Percentiles rank a stretch among this genome's conserved stretches.
phyloP scores from a whole-genome alignment of 2,329 filamentous ascomycete species.

The Fusarium robinianum region DNA sequence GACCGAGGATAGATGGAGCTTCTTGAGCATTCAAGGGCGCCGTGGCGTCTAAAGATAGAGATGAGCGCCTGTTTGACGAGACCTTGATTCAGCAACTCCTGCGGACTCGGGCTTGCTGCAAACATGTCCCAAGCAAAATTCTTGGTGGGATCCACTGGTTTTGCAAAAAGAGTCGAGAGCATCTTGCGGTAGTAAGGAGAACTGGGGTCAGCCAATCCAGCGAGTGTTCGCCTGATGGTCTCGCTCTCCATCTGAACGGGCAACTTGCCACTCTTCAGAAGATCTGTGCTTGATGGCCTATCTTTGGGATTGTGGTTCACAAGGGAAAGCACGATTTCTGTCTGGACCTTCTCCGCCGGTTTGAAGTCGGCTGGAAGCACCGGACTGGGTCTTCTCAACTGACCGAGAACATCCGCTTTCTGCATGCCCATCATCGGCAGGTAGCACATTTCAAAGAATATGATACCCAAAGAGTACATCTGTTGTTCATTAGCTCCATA shows the following conservation, averaged over 20 bases:
- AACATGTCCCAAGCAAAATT: constrained; percentile 80
- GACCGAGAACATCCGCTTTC: constrained; percentile 65
- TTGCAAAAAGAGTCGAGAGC: constrained; percentile 80
- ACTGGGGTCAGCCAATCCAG: constrained; percentile 77
- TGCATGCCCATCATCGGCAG: constrained; percentile 68
- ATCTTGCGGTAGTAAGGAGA: constrained; percentile 91
- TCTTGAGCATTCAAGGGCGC: constrained; percentile 79
- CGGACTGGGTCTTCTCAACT: constrained; percentile 69
- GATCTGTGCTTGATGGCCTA: constrained; percentile 78
- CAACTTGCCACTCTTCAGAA: constrained; percentile 83
- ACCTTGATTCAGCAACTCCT: constrained; percentile 71
- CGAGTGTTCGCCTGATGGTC: constrained; percentile 80
- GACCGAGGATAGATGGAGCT: constrained; percentile 82
- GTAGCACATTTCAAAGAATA: constrained; percentile 98
- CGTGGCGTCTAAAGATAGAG: constrained; percentile 84
- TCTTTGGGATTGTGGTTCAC: constrained; percentile 82
- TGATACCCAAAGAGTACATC: constrained; percentile 97
- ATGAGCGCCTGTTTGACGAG: constrained; percentile 75
- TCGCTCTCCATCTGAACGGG: constrained; percentile 93
- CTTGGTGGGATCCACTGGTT: constrained; percentile 76
- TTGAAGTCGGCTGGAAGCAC: constrained; percentile 74
- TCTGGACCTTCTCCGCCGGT: constrained; percentile 71
- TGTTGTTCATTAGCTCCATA: constrained; percentile 36
- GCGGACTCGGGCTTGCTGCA: constrained; percentile 54
- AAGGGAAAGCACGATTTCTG: constrained; percentile 77